A percentile compares a stretch with the other conserved stretches of the same genome.
These are phyloP conservation scores for Arachis hypogaea DNA, from an alignment of 306 rosid genomes.

Conservation along the genomic window DNA sequence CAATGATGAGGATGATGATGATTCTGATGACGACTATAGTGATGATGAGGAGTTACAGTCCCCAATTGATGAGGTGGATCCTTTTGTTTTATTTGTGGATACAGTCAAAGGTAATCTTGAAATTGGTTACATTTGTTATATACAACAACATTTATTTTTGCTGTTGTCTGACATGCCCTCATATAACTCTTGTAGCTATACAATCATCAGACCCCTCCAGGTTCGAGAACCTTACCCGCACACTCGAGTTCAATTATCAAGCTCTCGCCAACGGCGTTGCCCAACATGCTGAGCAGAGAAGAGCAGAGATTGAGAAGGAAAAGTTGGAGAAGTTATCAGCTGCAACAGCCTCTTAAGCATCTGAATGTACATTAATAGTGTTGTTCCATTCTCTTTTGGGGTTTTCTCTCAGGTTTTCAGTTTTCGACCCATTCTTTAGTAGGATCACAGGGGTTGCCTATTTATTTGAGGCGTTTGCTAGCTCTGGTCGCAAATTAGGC, in stretches of 20 bases:
- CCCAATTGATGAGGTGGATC: conserved; percentile 97
- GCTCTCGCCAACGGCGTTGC: conserved; percentile 90
- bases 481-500: conserved; percentile 46
- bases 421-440: conserved; percentile 49
- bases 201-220: conserved; percentile 75
- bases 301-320: conserved; percentile 85
- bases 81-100: conserved; percentile 88
- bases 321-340: conserved; percentile 73
- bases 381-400: not conserved
- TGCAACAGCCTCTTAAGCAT: conserved; percentile 57
- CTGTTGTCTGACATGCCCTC: conserved; percentile 16
- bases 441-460: conserved; percentile 49
- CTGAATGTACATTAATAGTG: conserved; percentile 43
- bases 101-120: conserved; percentile 66
- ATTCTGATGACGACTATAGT: conserved; percentile 86
- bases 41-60: conserved; percentile 99
- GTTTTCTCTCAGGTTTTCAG: conserved; percentile 37
- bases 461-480: conserved; percentile 52
- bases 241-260: conserved; percentile 86
- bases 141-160: not conserved
- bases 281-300: conserved; percentile 91
- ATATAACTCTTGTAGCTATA: conserved; percentile 47
- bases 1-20: conserved; percentile 62
- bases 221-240: conserved; percentile 80
- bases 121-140: conserved; percentile 3